Evolutionary conservation across 352 stramenopile species (phyloP).

Genomic region (Phytophthora meadii): DNA sequence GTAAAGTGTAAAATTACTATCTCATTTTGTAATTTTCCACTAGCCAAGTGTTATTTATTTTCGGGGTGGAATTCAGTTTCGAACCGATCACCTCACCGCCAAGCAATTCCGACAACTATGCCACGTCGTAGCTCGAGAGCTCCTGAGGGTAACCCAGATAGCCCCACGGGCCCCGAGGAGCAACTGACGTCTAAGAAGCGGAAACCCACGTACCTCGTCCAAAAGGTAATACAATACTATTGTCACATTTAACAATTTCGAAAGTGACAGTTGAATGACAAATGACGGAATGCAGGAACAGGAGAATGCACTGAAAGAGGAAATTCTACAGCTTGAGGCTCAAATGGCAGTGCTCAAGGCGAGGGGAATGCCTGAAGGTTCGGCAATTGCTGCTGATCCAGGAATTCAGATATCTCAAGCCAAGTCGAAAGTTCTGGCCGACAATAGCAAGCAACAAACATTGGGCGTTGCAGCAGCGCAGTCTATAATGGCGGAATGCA

Average conservation of each 20-base stretch:
- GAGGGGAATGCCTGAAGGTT: conserved; percentile 10
- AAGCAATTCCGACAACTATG: background rate
- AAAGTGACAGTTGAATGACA: background rate
- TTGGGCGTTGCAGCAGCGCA: conserved; percentile 23
- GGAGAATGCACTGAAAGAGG: conserved; percentile 2
- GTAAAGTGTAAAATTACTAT: no score
- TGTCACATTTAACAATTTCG: background rate
- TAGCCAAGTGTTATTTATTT: no score
- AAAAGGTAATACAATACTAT: conserved; percentile 9
- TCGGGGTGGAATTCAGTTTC: no score
- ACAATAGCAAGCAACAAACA: conserved; percentile 15
- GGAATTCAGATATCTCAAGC: conserved; percentile 5
- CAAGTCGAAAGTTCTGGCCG: conserved; percentile 13
- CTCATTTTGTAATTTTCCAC: no score
- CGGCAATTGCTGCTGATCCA: conserved; percentile 10
- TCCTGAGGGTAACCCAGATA: background rate
- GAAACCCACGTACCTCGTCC: conserved; percentile 32
- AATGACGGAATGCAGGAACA: conserved; percentile 8
- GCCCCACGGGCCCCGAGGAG: background rate
- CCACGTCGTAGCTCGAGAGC: background rate
- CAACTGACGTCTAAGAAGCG: conserved; percentile 11
- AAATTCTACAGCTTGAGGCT: conserved; percentile 25
- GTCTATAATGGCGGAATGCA: conserved; percentile 26
- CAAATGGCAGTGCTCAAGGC: conserved; percentile 24
- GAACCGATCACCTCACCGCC: no score